These are phyloP conservation scores for Citropsis articulata DNA, from an alignment of 345 rosid species.

Conservation along the genomic window DNA sequence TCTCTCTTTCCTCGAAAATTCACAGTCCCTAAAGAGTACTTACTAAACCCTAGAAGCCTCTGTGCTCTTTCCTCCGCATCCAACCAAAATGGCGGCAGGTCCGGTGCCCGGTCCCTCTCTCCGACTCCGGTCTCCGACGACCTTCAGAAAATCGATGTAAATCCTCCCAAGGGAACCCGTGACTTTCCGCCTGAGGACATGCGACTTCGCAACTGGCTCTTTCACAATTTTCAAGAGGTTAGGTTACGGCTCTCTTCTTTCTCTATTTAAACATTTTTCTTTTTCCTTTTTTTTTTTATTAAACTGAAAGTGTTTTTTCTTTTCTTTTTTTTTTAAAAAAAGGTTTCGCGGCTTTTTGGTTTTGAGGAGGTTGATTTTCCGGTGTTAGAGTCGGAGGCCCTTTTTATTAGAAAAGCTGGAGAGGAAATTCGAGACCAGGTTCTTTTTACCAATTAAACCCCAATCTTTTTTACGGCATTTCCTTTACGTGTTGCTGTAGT, in stretches of 20 bases:
- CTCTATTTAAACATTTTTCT: too few species aligned
- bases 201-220: conserved; percentile 94
- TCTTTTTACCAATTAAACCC: neutral
- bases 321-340: too few species aligned
- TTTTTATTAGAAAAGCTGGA: conserved; percentile 88
- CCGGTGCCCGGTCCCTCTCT: conserved; percentile 56
- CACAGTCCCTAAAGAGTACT: conserved; percentile 5
- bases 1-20: conserved; percentile 8
- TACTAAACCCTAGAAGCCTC: conserved; percentile 26
- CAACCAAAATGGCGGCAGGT: conserved; percentile 44
- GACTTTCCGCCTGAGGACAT: conserved; percentile 94
- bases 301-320: neutral
- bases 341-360: conserved; percentile 77
- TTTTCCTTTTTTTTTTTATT: neutral
- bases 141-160: conserved; percentile 65
- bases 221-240: conserved; percentile 82
- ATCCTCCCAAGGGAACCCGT: conserved; percentile 92
- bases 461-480: too few species aligned
- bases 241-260: neutral
- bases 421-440: conserved; percentile 97
- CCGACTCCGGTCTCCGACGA: conserved; percentile 46
- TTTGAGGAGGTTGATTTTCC: conserved; percentile 93
- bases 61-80: conserved; percentile 33
- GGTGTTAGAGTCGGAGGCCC: conserved; percentile 78
- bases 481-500: too few species aligned